Conservation (phyloP, 257 asterid species). For the Jaltomata sinuosa region DNA sequence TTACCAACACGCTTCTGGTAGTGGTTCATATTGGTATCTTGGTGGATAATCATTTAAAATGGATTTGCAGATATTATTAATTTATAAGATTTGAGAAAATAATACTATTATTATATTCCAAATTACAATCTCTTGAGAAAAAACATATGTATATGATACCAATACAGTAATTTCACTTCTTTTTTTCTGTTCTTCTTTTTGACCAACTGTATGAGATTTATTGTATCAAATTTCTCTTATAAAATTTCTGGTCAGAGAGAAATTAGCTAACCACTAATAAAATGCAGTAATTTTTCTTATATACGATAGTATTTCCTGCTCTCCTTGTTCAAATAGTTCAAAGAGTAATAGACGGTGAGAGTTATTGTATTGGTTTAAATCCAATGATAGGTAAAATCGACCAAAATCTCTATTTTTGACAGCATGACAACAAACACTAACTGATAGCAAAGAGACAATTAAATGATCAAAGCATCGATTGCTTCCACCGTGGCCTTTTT, state of each 20-base stretch:
- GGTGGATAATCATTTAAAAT: not conserved
- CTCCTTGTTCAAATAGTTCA: not conserved
- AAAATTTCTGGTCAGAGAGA: no score
- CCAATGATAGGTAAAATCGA: no score
- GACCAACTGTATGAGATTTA: not conserved
- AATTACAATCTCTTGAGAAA: not conserved
- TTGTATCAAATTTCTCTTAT: not conserved
- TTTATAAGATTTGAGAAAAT: not conserved
- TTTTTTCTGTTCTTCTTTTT: not conserved
- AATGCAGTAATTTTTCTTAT: not conserved
- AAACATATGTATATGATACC: not conserved
- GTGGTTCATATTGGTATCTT: not conserved
- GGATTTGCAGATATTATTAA: not conserved
- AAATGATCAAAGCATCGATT: no score
- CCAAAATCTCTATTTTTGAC: no score
- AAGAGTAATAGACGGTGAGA: no score
- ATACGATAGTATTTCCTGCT: not conserved
- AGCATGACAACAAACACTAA: no score
- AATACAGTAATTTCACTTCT: not conserved
- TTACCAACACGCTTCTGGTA: not conserved
- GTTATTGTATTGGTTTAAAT: no score
- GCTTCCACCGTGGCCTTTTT: not conserved
- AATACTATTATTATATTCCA: not conserved
- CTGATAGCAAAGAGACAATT: no score
- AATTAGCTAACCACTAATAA: no score